Percentiles rank a stretch among this genome's conserved stretches.
Evolutionary conservation across 179 eudicot species (phyloP).

Genomic region (Drosera spatulata): DNA sequence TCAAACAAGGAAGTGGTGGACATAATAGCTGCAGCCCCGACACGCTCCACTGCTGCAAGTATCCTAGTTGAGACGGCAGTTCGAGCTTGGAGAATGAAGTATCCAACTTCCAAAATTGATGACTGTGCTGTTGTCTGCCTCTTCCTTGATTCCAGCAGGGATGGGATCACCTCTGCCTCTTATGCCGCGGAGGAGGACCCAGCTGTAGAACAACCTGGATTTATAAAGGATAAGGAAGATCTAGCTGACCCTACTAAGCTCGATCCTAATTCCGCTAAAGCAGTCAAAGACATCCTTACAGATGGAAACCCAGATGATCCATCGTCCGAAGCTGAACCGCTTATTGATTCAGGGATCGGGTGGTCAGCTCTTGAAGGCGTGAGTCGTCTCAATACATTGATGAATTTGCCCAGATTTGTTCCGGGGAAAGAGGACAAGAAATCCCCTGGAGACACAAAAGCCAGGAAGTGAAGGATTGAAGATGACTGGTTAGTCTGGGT

Average conservation of each 20-base stretch:
- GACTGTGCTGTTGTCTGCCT: slow-evolving; percentile 37
- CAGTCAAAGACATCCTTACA: slow-evolving; percentile 11
- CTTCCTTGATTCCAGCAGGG: slow-evolving; percentile 39
- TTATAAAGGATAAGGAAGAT: slow-evolving; percentile 10
- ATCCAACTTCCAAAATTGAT: slow-evolving; percentile 61
- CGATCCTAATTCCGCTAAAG: slow-evolving; percentile 22
- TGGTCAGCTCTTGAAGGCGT: slow-evolving; percentile 88
- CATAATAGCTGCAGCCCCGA: slow-evolving; percentile 47
- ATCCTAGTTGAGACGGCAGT: slow-evolving; percentile 70
- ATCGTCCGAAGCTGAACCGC: slow-evolving; percentile 10
- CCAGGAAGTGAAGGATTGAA: slow-evolving; percentile 8
- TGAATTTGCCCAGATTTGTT: slow-evolving; percentile 50
- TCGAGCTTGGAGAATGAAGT: slow-evolving; percentile 62
- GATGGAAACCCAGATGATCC: slow-evolving; percentile 17
- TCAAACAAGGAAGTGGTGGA: slow-evolving; percentile 75
- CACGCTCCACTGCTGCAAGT: slow-evolving; percentile 55
- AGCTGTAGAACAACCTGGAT: background rate
- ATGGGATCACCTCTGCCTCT: slow-evolving; percentile 28
- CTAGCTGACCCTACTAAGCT: slow-evolving; percentile 13
- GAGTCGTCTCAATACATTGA: slow-evolving; percentile 57
- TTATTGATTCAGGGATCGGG: slow-evolving; percentile 11
- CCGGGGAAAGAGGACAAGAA: no score
- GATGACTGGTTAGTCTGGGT: slow-evolving; percentile 1
- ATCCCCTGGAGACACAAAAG: slow-evolving; percentile 23
- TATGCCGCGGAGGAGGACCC: slow-evolving; percentile 18